These are phyloP conservation scores for Fusarium tricinctum DNA, from an alignment of 2,329 filamentous ascomycete species.

Conservation along the genomic window DNA sequence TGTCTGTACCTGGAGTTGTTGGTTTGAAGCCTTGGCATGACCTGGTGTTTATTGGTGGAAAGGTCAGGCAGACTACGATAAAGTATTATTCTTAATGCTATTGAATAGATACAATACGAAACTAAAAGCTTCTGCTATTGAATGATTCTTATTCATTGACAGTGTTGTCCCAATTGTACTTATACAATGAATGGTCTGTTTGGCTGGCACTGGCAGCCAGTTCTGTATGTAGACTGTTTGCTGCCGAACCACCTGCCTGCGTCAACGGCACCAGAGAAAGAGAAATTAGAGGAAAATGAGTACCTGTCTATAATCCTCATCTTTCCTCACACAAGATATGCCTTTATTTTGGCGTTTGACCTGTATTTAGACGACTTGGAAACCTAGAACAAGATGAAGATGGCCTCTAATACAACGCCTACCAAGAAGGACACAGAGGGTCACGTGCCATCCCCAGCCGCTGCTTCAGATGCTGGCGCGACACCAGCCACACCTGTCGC, in stretches of 20 bases:
- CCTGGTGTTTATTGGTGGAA: constrained; percentile 18
- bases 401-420: constrained; percentile 14
- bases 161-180: background rate
- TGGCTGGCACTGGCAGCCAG: constrained; percentile 7
- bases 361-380: background rate
- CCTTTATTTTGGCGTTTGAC: constrained; percentile 4
- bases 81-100: constrained; percentile 43
- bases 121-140: background rate
- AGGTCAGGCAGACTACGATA: constrained; percentile 33
- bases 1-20: constrained; percentile 43
- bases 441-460: constrained; percentile 37
- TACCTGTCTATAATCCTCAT: fast-evolving
- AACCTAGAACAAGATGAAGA: constrained; percentile 4
- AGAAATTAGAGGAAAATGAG: background rate
- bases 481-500: constrained; percentile 37
- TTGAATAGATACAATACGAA: constrained; percentile 49
- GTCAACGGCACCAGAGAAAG: background rate
- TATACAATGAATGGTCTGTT: background rate
- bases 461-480: constrained; percentile 7
- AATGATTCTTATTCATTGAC: background rate
- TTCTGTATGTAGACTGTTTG: background rate
- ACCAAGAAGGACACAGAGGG: constrained; percentile 7
- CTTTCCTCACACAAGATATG: background rate
- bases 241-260: background rate
- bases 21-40: constrained; percentile 29